Percentiles rank a stretch among this genome's conserved stretches.
phyloP scores from a whole-genome alignment of 129 eudicot species.

The Lonicera japonica region DNA sequence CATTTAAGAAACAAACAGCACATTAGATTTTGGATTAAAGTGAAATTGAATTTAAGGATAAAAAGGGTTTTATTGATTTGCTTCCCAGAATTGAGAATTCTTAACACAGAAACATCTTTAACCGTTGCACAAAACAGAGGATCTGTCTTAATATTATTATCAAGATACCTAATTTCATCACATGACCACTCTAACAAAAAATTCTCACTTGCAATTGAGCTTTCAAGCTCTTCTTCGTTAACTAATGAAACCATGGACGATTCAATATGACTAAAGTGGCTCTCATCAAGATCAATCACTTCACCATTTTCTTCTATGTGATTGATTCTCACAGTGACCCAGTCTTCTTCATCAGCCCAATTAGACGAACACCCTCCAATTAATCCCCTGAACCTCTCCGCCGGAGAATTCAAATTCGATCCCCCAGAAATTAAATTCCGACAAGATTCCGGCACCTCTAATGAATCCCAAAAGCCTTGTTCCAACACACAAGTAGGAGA shows the following conservation, averaged over 20 bases:
- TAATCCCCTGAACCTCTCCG: slow-evolving; percentile 43
- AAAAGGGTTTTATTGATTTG: slow-evolving; percentile 16
- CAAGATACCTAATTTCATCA: background rate
- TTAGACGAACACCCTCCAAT: slow-evolving; percentile 28
- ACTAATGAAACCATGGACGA: background rate
- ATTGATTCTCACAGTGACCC: slow-evolving; percentile 57
- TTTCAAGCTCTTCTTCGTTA: slow-evolving; percentile 16
- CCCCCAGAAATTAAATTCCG: slow-evolving; percentile 1
- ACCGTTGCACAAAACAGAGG: no score
- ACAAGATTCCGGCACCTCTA: slow-evolving; percentile 29
- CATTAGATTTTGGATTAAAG: no score
- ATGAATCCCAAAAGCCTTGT: slow-evolving; percentile 63
- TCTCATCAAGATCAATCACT: background rate
- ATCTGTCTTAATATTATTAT: slow-evolving; percentile 1
- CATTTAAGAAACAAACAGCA: no score
- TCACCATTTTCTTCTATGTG: slow-evolving; percentile 7
- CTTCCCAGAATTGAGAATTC: slow-evolving; percentile 15
- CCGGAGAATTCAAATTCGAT: slow-evolving; percentile 23
- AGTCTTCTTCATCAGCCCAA: slow-evolving; percentile 56
- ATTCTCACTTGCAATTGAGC: slow-evolving; percentile 22
- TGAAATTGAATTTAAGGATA: background rate
- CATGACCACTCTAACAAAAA: background rate
- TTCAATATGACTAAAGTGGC: slow-evolving; percentile 2
- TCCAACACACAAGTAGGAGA: slow-evolving; percentile 75
- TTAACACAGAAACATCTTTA: slow-evolving; percentile 6